Evolutionary conservation across 2,329 filamentous ascomycete species (phyloP), one percentile per base, ranked within the genome.

Genomic region (Aspergillus sergii): DNA sequence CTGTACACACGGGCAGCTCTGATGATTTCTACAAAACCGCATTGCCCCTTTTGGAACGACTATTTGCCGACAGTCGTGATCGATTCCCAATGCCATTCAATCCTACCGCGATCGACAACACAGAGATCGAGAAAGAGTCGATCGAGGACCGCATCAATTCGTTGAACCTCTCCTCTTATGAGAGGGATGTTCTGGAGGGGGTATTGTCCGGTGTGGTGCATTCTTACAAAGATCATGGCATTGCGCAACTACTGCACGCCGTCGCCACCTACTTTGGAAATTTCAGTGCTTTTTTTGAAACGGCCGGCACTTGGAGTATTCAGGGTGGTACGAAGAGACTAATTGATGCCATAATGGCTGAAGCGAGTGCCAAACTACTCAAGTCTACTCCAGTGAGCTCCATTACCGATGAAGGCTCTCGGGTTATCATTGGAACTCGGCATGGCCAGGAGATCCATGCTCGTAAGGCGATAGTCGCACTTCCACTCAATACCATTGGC

Each of bases 161-260:
- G n/a, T 26, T 62, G 34, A 58, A 54, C 21, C 55, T 62, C n/a
- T 62, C 65, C 26, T 10, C 60, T 10, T 67, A 67, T 39, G 45
- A 65, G n/a, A 58, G 58, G 26, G 65, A 67, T 50, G 41, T 67
- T 34, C 11, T 67, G 26, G 63, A 67, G 30, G 65, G 63, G 11
- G 60, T 50, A 14, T 46, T 67, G 48, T 43, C 63, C 11, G 65
- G 65, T 9, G 21, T 67, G 12, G 53, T 67, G 16, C 60, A 65
- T 43, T 65, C 63, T 10, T 50, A 26, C 48, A 61, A 62, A 57
- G 51, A 61, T 34, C 65, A 67, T 45, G 65, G 65, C 11, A 59
- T 67, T 32, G 63, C 65, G 1, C 65, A 67, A 48, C 57, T 67
- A 21, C 63, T 65, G 10, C 60, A 67, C 23, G 58, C 57, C 21